These are phyloP conservation scores for Paecilomyces sp. DNA, from an alignment of 2,329 filamentous ascomycete genomes.

Conservation along the genomic window DNA sequence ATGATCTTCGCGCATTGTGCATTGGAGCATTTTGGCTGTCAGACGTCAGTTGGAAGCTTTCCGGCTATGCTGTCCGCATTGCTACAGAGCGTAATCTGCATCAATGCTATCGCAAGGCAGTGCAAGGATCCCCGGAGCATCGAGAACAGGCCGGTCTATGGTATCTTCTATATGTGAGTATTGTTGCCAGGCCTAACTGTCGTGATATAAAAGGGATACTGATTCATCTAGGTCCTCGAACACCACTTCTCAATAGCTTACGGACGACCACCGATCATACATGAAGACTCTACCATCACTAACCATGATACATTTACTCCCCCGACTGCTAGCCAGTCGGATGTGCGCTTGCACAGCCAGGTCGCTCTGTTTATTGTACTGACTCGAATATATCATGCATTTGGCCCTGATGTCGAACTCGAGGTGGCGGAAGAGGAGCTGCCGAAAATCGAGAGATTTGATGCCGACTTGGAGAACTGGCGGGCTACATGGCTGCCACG, in stretches of 20 bases:
- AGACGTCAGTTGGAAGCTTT: slow-evolving; percentile 44
- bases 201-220: slow-evolving; percentile 7
- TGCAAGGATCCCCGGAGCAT: slow-evolving; percentile 29
- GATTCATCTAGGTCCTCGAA: slow-evolving; percentile 25
- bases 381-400: slow-evolving; percentile 37
- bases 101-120: slow-evolving; percentile 35
- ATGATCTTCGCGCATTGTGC: slow-evolving; percentile 47
- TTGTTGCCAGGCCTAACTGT: too few relatives aligned
- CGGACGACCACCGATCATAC: slow-evolving; percentile 37
- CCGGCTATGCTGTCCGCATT: slow-evolving; percentile 35
- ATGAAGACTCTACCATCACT: slow-evolving; percentile 30
- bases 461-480: slow-evolving; percentile 33
- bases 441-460: slow-evolving; percentile 32
- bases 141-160: slow-evolving; percentile 30
- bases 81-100: slow-evolving; percentile 37
- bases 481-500: slow-evolving; percentile 27
- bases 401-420: slow-evolving; percentile 36
- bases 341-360: slow-evolving; percentile 33
- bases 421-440: slow-evolving; percentile 35
- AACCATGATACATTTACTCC: slow-evolving; percentile 28
- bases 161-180: slow-evolving; percentile 37
- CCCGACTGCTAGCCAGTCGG: slow-evolving; percentile 23
- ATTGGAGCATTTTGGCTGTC: slow-evolving; percentile 51
- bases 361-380: slow-evolving; percentile 39
- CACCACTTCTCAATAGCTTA: slow-evolving; percentile 41